Evolutionary conservation across 495 filamentous ascomycete species (phyloP), one percentile per base, ranked within the genome.

Genomic region (Pyronema domesticum): DNA sequence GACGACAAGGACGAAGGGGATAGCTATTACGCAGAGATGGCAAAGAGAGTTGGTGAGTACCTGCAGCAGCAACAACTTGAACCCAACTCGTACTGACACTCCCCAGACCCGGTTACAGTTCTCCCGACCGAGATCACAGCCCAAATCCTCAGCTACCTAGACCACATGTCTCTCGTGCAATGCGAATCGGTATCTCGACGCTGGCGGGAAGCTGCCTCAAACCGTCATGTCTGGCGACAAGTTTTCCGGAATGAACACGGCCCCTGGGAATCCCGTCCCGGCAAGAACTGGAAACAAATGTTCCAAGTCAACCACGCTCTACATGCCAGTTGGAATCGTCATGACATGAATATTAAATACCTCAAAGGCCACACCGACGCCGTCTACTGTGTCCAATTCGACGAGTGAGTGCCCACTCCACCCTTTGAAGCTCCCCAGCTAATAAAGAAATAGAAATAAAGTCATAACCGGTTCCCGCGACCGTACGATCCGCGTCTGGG

Each of bases 401-500:
- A 98, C 66, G 89, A 96, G 83, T 86, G 77, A 56, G 82, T 70
- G 35, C 6, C 14, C 2, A 9, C 33, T 4, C 6, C 23, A 5
- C 13, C 7, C 35, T 30, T 30, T 10, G 30, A 51, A 36, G 19
- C 52, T 15, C n/a, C 19, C 35, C 34, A 30, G 11, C 43, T 11
- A 46, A 33, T 33, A 9, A 13, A 34, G 18, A 14, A 9, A 18
- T 37, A 91, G 85, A 66, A 70, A 82, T 61, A 98, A 96, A 66
- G 91, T 96, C 59, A 87, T 98, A 54, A 96, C 93, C 11, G 91
- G 91, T 53, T 95, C 91, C 11, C 81, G 93, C 55, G 91, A 98
- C 66, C 83, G 81, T 61, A 95, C 91, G 0, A 89, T 98, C 61
- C 81, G 91, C 50, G 78, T 98, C 18, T 98, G 91, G 91, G 85